Conservation (phyloP, 768 basidiomycete genomes). For the Mycena epipterygia region DNA sequence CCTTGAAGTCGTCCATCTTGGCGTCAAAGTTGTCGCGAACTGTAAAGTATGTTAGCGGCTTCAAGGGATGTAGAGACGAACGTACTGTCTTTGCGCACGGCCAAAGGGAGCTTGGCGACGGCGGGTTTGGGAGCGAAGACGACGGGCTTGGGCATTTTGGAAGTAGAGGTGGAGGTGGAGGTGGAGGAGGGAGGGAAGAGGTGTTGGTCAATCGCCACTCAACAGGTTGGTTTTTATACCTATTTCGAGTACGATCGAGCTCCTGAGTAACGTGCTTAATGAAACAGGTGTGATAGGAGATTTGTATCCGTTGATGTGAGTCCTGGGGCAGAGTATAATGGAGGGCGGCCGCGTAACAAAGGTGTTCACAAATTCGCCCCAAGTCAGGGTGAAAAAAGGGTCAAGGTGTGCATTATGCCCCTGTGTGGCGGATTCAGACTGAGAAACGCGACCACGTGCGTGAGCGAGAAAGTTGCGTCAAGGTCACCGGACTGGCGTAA, state of each 20-base stretch:
- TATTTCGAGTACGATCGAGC: background rate
- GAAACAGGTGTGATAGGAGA: background rate
- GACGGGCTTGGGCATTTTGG: slow-evolving; percentile 34
- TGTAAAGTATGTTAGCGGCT: slow-evolving; percentile 27
- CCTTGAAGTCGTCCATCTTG: slow-evolving; percentile 51
- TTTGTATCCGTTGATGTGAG: background rate
- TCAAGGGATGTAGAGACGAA: background rate
- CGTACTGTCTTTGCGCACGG: slow-evolving; percentile 54
- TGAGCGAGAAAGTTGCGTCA: background rate
- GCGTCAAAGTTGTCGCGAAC: slow-evolving; percentile 57
- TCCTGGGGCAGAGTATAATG: no score
- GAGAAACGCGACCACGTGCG: slow-evolving; percentile 7
- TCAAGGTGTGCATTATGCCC: no score
- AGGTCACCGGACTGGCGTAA: no score
- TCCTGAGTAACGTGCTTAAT: background rate
- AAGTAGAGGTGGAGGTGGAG: background rate
- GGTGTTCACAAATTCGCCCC: no score
- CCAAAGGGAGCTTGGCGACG: slow-evolving; percentile 52
- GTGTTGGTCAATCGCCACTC: background rate
- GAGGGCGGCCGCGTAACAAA: no score
- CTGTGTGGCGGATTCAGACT: no score
- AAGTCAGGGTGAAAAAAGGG: no score
- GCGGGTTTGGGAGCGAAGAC: slow-evolving; percentile 49
- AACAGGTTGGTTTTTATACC: slow-evolving; percentile 1
- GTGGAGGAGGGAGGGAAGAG: background rate